Evolutionary conservation across 768 basidiomycete species (phyloP).

Genomic region (Boletus edulis): DNA sequence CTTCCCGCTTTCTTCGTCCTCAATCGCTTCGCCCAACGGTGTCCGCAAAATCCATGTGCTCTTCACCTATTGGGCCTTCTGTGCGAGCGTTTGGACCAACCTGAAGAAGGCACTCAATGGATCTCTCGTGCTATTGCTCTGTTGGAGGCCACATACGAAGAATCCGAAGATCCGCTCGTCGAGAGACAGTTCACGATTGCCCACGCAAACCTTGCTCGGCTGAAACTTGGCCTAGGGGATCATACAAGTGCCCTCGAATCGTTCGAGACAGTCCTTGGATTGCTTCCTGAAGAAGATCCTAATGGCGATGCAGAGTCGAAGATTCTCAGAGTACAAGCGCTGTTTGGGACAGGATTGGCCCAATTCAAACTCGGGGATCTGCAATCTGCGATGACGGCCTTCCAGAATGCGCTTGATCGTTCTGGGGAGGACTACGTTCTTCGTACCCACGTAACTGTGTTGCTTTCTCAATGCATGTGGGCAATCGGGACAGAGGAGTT

Average conservation of each 20-base stretch:
- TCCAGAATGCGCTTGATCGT: conserved; percentile 65
- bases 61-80: conserved; percentile 83
- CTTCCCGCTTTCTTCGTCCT: conserved; percentile 81
- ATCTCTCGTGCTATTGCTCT: conserved; percentile 63
- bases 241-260: conserved; percentile 62
- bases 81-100: conserved; percentile 78
- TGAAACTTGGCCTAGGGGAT: conserved; percentile 60
- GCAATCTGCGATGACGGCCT: conserved; percentile 57
- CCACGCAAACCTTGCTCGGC: conserved; percentile 76
- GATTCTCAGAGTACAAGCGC: conserved; percentile 56
- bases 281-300: conserved; percentile 53
- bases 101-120: conserved; percentile 54
- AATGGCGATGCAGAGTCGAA: conserved; percentile 33
- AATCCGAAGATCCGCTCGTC: conserved; percentile 72
- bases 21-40: conserved; percentile 66
- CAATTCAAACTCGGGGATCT: conserved; percentile 63
- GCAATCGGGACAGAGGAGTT: conserved; percentile 72
- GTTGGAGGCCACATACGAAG: conserved; percentile 87
- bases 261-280: conserved; percentile 68
- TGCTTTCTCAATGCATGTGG: conserved; percentile 89
- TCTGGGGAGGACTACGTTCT: conserved; percentile 47
- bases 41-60: conserved; percentile 68
- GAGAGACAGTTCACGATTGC: conserved; percentile 82
- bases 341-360: conserved; percentile 72
- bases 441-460: conserved; percentile 67